These are phyloP conservation scores for Caloboletus firmus DNA, from an alignment of 1,284 basidiomycete genomes.

Conservation along the genomic window DNA sequence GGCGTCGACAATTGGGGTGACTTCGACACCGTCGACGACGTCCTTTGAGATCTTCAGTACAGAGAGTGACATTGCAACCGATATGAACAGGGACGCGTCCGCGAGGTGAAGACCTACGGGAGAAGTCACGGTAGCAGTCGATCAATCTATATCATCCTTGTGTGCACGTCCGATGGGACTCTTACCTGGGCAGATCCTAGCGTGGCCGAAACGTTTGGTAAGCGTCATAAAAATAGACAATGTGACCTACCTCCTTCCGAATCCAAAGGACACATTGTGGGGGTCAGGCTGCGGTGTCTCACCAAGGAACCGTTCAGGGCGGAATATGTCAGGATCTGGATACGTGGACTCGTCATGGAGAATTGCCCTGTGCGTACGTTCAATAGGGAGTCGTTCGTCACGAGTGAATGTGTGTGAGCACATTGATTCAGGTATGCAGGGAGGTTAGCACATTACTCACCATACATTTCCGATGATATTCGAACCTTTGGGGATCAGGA, in stretches of 20 bases:
- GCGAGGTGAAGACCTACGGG: slow-evolving; percentile 15
- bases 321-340: slow-evolving; percentile 20
- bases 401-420: neutral
- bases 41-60: slow-evolving; percentile 15
- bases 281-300: too few relatives aligned
- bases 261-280: slow-evolving; percentile 20
- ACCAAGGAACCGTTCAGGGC: slow-evolving; percentile 29
- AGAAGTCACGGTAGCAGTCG: neutral
- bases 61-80: slow-evolving; percentile 20
- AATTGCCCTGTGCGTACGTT: slow-evolving; percentile 12
- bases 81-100: slow-evolving; percentile 19
- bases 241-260: slow-evolving; percentile 19
- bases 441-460: slow-evolving; percentile 5
- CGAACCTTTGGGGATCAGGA: slow-evolving; percentile 42
- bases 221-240: neutral
- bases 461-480: slow-evolving; percentile 26
- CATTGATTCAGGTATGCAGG: neutral
- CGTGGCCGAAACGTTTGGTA: neutral
- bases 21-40: too few relatives aligned
- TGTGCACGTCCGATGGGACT: neutral
- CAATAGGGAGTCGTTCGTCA: neutral
- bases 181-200: slow-evolving; percentile 25
- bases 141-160: neutral
- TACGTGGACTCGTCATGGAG: slow-evolving; percentile 20
- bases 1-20: slow-evolving; percentile 12